Conservation (phyloP, 805 yeast genomes). For the Pichia insulana region DNA sequence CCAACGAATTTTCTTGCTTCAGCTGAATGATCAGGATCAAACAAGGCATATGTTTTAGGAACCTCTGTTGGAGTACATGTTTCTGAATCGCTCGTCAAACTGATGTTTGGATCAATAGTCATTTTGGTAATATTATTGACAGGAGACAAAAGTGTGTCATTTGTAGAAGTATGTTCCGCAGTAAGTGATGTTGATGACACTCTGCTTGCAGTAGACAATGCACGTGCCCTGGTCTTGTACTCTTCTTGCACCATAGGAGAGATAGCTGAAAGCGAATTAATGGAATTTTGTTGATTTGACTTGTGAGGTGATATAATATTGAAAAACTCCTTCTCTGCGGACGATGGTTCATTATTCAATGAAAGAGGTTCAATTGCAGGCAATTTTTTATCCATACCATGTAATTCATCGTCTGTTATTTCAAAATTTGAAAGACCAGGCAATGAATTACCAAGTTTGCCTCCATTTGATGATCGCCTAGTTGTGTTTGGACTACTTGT, state of each 20-base stretch:
- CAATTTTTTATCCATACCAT: conserved; percentile 10
- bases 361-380: conserved; percentile 20
- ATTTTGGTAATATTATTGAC: conserved; percentile 31
- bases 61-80: conserved; percentile 11
- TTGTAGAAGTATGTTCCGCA: conserved; percentile 3
- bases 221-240: conserved; percentile 14
- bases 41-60: conserved; percentile 47
- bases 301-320: conserved; percentile 6
- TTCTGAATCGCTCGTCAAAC: conserved; percentile 5
- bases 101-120: not conserved
- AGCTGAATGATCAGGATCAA: conserved; percentile 49
- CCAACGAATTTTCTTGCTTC: conserved; percentile 74
- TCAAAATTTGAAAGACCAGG: not conserved
- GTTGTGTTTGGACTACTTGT: not conserved
- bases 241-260: conserved; percentile 11
- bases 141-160: not conserved
- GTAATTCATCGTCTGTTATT: conserved; percentile 16
- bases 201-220: conserved; percentile 32
- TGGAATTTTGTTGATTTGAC: not conserved
- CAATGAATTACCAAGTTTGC: conserved; percentile 8
- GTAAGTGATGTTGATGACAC: conserved; percentile 31
- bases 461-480: conserved; percentile 7
- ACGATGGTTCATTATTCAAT: conserved; percentile 9
- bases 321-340: conserved; percentile 2
- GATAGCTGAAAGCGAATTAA: not conserved